Evolutionary conservation across 2,329 filamentous ascomycete genomes (phyloP).

Genomic region (Nothophaeocryptopus gaeumannii): DNA sequence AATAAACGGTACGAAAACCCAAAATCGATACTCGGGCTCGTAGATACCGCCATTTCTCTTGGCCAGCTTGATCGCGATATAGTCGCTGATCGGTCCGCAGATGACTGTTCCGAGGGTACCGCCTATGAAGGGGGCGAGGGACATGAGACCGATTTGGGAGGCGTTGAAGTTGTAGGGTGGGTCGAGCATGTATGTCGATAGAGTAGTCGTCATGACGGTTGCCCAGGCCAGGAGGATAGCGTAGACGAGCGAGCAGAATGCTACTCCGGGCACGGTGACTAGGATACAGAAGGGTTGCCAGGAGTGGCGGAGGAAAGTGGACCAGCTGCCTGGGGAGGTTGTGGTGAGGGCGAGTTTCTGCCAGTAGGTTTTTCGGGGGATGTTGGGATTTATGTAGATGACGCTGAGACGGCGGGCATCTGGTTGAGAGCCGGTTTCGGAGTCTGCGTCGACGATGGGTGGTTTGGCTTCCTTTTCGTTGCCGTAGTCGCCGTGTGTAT

Average conservation of each 20-base stretch:
- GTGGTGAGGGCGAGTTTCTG: slow-evolving; percentile 42
- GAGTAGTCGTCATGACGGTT: slow-evolving; percentile 39
- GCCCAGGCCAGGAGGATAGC: slow-evolving; percentile 40
- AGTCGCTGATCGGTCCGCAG: slow-evolving; percentile 49
- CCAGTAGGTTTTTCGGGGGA: slow-evolving; percentile 44
- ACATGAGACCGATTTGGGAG: slow-evolving; percentile 51
- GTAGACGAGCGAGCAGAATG: slow-evolving; percentile 39
- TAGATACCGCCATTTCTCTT: slow-evolving; percentile 36
- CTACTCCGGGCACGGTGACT: slow-evolving; percentile 40
- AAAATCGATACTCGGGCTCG: slow-evolving; percentile 37
- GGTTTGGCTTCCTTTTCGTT: slow-evolving; percentile 14
- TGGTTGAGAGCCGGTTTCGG: slow-evolving; percentile 7
- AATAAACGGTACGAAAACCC: slow-evolving; percentile 33
- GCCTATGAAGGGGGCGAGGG: slow-evolving; percentile 50
- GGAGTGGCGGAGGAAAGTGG: slow-evolving; percentile 34
- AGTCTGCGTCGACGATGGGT: slow-evolving; percentile 8
- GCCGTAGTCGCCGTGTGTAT: slow-evolving; percentile 10
- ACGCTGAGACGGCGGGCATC: slow-evolving; percentile 22
- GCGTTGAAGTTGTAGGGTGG: slow-evolving; percentile 48
- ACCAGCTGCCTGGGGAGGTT: slow-evolving; percentile 30
- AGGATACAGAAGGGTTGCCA: slow-evolving; percentile 41
- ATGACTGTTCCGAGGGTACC: slow-evolving; percentile 47
- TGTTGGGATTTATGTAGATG: slow-evolving; percentile 29
- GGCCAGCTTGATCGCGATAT: slow-evolving; percentile 35
- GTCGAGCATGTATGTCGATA: slow-evolving; percentile 38